A percentile compares a stretch with the other conserved stretches of the same genome.
Conservation (phyloP, 306 rosid species). For the Sphenostylis stenocarpa region DNA sequence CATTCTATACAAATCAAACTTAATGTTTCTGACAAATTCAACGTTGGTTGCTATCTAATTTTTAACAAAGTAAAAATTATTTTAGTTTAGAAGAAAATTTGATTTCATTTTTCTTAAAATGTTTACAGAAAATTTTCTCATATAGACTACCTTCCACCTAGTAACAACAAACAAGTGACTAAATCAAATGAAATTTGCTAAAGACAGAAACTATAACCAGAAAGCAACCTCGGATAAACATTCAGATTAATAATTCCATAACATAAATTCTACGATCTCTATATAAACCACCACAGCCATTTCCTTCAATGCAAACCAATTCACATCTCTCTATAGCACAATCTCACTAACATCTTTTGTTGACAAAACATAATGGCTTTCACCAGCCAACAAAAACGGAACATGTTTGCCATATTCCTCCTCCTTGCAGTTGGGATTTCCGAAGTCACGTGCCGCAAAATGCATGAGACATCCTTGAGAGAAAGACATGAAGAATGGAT, state of each 20-base stretch:
- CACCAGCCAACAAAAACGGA: constrained; percentile 16
- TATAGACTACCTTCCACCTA: background rate
- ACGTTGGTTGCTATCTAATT: no score
- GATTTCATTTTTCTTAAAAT: background rate
- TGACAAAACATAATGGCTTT: constrained; percentile 29
- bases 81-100: no score
- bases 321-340: background rate
- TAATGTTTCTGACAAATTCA: no score
- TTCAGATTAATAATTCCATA: background rate
- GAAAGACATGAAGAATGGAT: background rate
- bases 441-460: background rate
- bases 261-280: background rate
- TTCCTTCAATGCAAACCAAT: background rate
- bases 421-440: background rate
- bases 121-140: no score
- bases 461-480: background rate
- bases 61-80: no score
- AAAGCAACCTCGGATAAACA: background rate
- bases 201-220: background rate
- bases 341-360: background rate
- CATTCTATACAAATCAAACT: no score
- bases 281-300: constrained; percentile 9
- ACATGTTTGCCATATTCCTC: background rate
- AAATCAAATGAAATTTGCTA: background rate
- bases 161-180: background rate